Evolutionary conservation across 345 rosid genomes (phyloP).

Genomic region (Brassica cretica): DNA sequence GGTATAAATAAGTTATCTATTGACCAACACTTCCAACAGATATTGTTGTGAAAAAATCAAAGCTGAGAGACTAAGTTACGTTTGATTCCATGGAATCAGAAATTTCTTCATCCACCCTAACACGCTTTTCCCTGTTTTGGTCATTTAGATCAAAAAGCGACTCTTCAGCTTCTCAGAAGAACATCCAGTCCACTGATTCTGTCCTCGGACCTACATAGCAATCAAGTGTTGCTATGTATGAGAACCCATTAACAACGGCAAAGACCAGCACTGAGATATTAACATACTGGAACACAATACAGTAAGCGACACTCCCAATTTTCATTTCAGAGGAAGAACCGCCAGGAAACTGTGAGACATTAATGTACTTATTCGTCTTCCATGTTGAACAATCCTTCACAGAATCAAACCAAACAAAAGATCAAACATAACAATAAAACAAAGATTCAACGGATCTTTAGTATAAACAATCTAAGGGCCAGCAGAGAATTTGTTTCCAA

Average conservation of each 20-base stretch:
- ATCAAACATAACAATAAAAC: background rate
- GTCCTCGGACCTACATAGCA: constrained; percentile 66
- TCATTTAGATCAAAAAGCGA: constrained; percentile 37
- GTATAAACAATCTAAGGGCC: constrained; percentile 50
- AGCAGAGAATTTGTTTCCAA: constrained; percentile 90
- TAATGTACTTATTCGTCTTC: constrained; percentile 85
- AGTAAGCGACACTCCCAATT: constrained; percentile 87
- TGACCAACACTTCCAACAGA: background rate
- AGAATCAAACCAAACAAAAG: background rate
- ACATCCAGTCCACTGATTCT: constrained; percentile 70
- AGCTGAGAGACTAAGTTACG: constrained; percentile 23
- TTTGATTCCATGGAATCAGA: constrained; percentile 47
- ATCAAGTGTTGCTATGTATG: constrained; percentile 22
- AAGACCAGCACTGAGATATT: background rate
- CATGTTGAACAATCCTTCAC: constrained; percentile 54
- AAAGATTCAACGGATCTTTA: background rate
- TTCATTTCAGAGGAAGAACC: constrained; percentile 54
- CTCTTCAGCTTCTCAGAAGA: constrained; percentile 41
- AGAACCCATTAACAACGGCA: too few species aligned
- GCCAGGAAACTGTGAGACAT: constrained; percentile 56
- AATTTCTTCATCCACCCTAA: constrained; percentile 59
- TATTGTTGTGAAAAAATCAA: background rate
- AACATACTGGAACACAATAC: constrained; percentile 75
- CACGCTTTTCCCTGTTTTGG: constrained; percentile 70
- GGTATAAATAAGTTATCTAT: background rate